Conservation (phyloP, 495 filamentous ascomycete genomes). For the Penicillium egyptiacum region DNA sequence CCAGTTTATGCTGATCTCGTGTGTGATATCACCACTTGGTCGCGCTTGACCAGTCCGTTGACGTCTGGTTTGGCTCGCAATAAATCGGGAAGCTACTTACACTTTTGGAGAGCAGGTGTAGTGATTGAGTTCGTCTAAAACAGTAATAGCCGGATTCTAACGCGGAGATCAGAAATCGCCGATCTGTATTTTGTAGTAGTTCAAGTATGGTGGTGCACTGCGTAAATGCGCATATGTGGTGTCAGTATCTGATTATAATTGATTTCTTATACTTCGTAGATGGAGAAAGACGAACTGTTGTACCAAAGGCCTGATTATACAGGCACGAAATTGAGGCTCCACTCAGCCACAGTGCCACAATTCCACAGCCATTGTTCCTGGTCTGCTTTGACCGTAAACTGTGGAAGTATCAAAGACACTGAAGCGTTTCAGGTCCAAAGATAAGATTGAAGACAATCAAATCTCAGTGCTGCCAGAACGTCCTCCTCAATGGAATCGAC, state of each 20-base stretch:
- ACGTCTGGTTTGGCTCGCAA: background rate
- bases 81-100: background rate
- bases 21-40: background rate
- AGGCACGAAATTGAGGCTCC: background rate
- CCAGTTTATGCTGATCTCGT: background rate
- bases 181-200: background rate
- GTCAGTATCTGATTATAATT: background rate
- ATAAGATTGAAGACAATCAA: background rate
- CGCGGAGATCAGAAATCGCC: background rate
- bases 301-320: background rate
- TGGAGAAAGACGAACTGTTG: background rate
- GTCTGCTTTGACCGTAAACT: slow-evolving; percentile 1
- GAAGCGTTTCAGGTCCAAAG: slow-evolving; percentile 1
- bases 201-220: background rate
- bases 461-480: background rate
- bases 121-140: background rate
- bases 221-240: background rate
- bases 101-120: background rate
- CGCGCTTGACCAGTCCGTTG: background rate
- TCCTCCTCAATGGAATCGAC: background rate
- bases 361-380: slow-evolving; percentile 4
- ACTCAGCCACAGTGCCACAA: slow-evolving; percentile 6
- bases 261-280: background rate
- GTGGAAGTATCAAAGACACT: slow-evolving; percentile 4
- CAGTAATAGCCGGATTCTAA: background rate